Conservation (phyloP, 148 eudicot genomes). For the Vaccinium vitisidaea region DNA sequence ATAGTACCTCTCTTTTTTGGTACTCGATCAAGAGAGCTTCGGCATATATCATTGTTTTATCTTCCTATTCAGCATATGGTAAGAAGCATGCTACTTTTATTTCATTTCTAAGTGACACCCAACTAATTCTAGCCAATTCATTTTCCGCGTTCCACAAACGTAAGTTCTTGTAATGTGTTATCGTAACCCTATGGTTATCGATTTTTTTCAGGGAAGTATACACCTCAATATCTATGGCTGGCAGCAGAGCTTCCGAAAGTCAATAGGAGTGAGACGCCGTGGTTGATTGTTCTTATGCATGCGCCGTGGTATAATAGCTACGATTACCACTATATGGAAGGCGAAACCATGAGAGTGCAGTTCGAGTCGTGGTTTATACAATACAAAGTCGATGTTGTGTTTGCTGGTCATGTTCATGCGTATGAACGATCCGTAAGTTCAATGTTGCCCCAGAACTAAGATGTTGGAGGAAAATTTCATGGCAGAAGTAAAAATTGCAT, state of each 20-base stretch:
- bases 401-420: conserved; percentile 47
- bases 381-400: conserved; percentile 42
- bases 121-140: neutral
- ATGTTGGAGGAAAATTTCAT: neutral
- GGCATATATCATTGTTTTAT: conserved; percentile 39
- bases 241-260: conserved; percentile 26
- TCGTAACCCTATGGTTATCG: neutral
- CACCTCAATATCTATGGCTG: conserved; percentile 38
- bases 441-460: neutral
- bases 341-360: conserved; percentile 40
- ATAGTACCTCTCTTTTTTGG: conserved; percentile 44
- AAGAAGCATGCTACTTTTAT: neutral
- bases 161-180: too few relatives aligned
- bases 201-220: conserved; percentile 28
- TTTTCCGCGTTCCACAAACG: neutral
- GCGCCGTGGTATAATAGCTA: conserved; percentile 37
- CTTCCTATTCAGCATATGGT: conserved; percentile 52
- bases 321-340: conserved; percentile 40
- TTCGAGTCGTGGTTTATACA: conserved; percentile 37
- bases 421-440: conserved; percentile 43
- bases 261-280: conserved; percentile 37
- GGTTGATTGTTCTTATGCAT: conserved; percentile 43
- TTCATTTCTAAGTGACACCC: neutral
- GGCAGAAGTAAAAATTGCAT: neutral
- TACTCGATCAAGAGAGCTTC: conserved; percentile 50